Evolutionary conservation across 192 early-diverging fungal genomes (phyloP), one percentile per base, ranked within the genome.

Genomic region (Coemansia sp.): DNA sequence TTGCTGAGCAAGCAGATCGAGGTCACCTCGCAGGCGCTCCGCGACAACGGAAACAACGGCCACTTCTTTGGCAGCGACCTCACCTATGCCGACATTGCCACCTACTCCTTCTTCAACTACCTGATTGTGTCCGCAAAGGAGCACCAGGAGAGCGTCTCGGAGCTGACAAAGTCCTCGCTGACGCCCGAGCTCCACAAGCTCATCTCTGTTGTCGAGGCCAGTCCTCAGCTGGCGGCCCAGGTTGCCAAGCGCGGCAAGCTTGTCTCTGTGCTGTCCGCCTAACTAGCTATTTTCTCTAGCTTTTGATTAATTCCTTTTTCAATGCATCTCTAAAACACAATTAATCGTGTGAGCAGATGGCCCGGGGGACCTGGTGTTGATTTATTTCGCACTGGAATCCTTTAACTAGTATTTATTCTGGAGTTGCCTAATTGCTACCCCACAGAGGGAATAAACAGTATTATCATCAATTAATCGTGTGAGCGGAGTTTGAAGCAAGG

Each of bases 41-140:
- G 63, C 27, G 65, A 77, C 14, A 86, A 87, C 59, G 86, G 86
- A 29, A 71, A 42, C 75, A 87, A 77, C 27, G 86, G 84, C 5
- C 74, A 78, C 49, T 74, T 67, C 32, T 49, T 85, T 37, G 84
- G 83, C n/a, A 43, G 73, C 40, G 46, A 65, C 35, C 43, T 79
- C 12, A 75, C 80, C 11, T 57, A 71, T 8, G 70, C 69, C n/a
- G 86, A 87, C 42, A 27, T 80, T 17, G 76, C 43, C 7, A 6
- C 37, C n/a, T 71, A 71, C 54, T 56, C 62, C 12, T 65, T 65
- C 47, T 37, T 51, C 46, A 65, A 71, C 58, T 42, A 60, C 38
- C 14, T 74, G 12, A 51, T 66, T 5, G 31, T 41, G 15, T 32
- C 25, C 10, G 31, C 9, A 6, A 12, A 14, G 11, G 46, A 29